These are phyloP conservation scores for Tinospora cordifolia DNA, from an alignment of 164 flowering plant genomes.

Conservation along the genomic window DNA sequence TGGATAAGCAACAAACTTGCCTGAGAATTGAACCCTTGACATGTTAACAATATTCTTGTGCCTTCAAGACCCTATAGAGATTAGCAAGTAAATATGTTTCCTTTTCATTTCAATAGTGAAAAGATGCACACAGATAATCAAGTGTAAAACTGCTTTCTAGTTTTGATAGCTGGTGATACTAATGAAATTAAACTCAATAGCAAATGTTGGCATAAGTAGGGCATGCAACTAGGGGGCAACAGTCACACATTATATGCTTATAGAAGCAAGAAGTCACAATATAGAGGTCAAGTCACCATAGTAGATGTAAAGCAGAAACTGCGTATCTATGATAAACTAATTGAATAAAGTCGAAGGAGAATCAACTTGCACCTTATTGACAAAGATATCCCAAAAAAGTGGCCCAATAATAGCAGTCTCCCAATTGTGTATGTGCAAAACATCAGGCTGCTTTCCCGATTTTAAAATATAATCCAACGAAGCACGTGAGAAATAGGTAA, in stretches of 20 bases:
- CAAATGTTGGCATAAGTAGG: not conserved
- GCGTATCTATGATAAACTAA: conserved; percentile 6
- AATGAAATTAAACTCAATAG: not conserved
- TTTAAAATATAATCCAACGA: conserved; percentile 68
- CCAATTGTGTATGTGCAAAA: conserved; percentile 77
- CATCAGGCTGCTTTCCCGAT: conserved; percentile 73
- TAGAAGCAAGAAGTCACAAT: not conserved
- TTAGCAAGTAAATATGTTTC: not conserved
- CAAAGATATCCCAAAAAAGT: conserved; percentile 85
- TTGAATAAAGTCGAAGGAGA: not conserved
- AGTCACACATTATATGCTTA: not conserved
- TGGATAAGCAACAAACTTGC: conserved; percentile 23
- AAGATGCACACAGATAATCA: not conserved
- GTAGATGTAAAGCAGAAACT: not conserved
- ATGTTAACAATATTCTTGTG: conserved; percentile 58
- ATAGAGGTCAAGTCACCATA: not conserved
- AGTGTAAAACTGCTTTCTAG: not conserved
- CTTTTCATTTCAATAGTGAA: too few species aligned
- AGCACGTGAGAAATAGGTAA: conserved; percentile 76
- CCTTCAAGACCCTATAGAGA: conserved; percentile 48
- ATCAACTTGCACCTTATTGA: conserved; percentile 43
- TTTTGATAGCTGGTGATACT: not conserved
- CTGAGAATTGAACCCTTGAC: conserved; percentile 53
- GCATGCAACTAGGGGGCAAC: not conserved
- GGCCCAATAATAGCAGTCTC: conserved; percentile 73